Conservation (phyloP, 768 basidiomycete genomes). For the Hygrocybe punicea region DNA sequence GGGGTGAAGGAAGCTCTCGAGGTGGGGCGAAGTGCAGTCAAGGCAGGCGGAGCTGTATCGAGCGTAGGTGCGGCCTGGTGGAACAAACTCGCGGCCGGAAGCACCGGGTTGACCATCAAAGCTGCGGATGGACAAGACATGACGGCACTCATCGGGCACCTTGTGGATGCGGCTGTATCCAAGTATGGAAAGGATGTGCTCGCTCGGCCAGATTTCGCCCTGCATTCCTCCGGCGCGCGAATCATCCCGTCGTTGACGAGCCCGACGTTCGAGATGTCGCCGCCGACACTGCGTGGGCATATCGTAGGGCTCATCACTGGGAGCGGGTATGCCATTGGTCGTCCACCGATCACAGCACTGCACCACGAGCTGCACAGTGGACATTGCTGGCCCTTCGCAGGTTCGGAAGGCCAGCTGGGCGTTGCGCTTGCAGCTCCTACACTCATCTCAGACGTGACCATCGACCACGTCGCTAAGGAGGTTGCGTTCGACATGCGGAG, state of each 20-base stretch:
- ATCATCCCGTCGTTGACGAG: conserved; percentile 83
- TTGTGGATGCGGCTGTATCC: conserved; percentile 75
- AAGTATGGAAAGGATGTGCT: conserved; percentile 71
- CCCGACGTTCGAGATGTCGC: conserved; percentile 66
- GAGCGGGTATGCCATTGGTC: conserved; percentile 61
- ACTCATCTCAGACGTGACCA: conserved; percentile 68
- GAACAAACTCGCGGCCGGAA: conserved; percentile 57
- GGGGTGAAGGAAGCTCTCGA: conserved; percentile 73
- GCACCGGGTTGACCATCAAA: conserved; percentile 58
- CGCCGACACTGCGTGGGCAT: conserved; percentile 46
- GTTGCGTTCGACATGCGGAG: conserved; percentile 76
- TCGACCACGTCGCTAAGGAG: conserved; percentile 86
- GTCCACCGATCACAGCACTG: conserved; percentile 81
- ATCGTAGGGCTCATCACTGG: conserved; percentile 59
- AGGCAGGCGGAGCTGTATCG: conserved; percentile 33
- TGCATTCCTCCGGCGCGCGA: conserved; percentile 76
- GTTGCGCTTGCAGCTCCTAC: conserved; percentile 75
- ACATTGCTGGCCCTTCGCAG: conserved; percentile 91
- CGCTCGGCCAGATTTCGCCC: conserved; percentile 79
- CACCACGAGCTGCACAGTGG: conserved; percentile 82
- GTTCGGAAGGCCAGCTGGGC: conserved; percentile 75
- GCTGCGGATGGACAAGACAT: conserved; percentile 70
- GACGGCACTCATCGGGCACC: conserved; percentile 62
- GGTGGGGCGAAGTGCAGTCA: conserved; percentile 47
- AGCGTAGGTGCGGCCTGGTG: conserved; percentile 60